phyloP scores from a whole-genome alignment of 2,329 filamentous ascomycete species.

The Plenodomus biglobosus region DNA sequence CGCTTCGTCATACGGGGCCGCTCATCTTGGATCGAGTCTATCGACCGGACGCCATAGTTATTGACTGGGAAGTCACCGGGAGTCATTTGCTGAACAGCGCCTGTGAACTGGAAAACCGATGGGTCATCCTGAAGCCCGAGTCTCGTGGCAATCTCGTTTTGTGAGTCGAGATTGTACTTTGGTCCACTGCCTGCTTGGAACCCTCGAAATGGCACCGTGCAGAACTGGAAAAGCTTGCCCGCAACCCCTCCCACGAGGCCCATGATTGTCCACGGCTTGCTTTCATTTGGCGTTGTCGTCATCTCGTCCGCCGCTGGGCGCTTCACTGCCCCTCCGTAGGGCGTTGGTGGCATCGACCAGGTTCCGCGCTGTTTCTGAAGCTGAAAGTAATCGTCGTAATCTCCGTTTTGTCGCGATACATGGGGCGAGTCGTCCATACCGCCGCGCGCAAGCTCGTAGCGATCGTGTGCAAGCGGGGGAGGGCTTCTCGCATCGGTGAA shows the following conservation, averaged over 20 bases:
- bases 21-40: slow-evolving; percentile 47
- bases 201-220: slow-evolving; percentile 72
- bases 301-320: slow-evolving; percentile 13
- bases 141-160: slow-evolving; percentile 29
- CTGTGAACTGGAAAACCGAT: slow-evolving; percentile 8
- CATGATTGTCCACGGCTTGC: slow-evolving; percentile 50
- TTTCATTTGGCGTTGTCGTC: slow-evolving; percentile 22
- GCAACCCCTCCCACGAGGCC: slow-evolving; percentile 66
- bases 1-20: slow-evolving; percentile 52
- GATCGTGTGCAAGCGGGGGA: slow-evolving; percentile 53
- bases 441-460: slow-evolving; percentile 52
- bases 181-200: slow-evolving; percentile 84
- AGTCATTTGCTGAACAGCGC: slow-evolving; percentile 44
- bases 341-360: slow-evolving; percentile 38
- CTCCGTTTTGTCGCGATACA: slow-evolving; percentile 41
- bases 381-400: slow-evolving; percentile 47
- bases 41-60: slow-evolving; percentile 50
- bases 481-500: slow-evolving; percentile 40
- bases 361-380: slow-evolving; percentile 41
- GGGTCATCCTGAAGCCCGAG: slow-evolving; percentile 26
- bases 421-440: slow-evolving; percentile 53
- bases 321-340: slow-evolving; percentile 16
- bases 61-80: slow-evolving; percentile 59
- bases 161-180: slow-evolving; percentile 62
- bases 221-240: slow-evolving; percentile 84